Percentiles rank a stretch among this genome's conserved stretches.
Conservation (phyloP, 768 basidiomycete species). For the Naganishia friedmannii region DNA sequence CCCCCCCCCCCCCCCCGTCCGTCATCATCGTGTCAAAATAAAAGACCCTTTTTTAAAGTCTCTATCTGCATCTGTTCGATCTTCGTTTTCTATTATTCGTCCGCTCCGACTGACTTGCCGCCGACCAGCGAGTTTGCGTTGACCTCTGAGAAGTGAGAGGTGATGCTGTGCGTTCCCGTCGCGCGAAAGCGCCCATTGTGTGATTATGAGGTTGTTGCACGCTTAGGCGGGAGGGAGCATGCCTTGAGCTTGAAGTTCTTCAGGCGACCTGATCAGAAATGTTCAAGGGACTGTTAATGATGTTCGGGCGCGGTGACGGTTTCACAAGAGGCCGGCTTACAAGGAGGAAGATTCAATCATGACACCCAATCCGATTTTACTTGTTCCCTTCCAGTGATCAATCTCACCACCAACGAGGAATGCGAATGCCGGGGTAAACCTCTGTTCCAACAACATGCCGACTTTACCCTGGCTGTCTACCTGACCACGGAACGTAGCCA, state of each 20-base stretch:
- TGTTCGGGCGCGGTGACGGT: too few species aligned
- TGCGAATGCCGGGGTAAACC: slow-evolving; percentile 89
- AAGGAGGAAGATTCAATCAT: slow-evolving; percentile 73
- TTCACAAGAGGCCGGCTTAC: slow-evolving; percentile 29
- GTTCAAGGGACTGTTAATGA: not conserved
- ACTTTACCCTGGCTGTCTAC: slow-evolving; percentile 93
- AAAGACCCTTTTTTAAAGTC: not conserved
- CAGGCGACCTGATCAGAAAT: slow-evolving; percentile 12
- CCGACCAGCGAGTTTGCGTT: not conserved
- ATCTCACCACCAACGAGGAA: slow-evolving; percentile 95
- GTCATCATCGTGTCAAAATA: not conserved
- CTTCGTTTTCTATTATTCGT: slow-evolving; percentile 15
- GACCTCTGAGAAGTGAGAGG: not conserved
- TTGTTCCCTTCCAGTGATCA: slow-evolving; percentile 96
- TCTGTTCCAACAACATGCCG: slow-evolving; percentile 88
- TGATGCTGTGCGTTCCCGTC: not conserved
- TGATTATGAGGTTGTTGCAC: not conserved
- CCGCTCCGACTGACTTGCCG: not conserved
- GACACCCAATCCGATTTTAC: slow-evolving; percentile 93
- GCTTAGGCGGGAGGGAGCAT: slow-evolving; percentile 21
- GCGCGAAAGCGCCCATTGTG: not conserved
- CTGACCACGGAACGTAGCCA: slow-evolving; percentile 91
- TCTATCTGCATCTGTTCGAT: slow-evolving; percentile 1
- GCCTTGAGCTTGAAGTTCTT: slow-evolving; percentile 21
- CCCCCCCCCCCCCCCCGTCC: too few species aligned